These are phyloP conservation scores for Solanum boliviense DNA, from an alignment of 257 asterid genomes.

Conservation along the genomic window DNA sequence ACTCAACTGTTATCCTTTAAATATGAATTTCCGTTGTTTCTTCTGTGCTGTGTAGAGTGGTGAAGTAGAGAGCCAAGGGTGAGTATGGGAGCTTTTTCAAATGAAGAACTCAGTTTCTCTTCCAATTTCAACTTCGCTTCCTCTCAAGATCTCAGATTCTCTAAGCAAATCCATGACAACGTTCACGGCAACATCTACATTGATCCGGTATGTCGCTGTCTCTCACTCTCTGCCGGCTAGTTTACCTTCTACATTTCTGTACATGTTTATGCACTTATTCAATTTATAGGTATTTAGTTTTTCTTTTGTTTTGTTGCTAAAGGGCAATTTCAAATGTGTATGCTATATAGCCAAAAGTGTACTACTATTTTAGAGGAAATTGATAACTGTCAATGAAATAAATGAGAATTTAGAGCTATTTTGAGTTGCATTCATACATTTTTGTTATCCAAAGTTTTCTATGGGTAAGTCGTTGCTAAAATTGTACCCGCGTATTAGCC, in stretches of 20 bases:
- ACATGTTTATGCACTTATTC: neutral
- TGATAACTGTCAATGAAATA: neutral
- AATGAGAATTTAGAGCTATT: neutral
- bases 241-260: neutral
- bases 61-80: neutral
- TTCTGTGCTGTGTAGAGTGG: conserved; percentile 4
- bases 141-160: conserved; percentile 45
- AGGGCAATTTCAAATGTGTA: neutral
- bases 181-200: conserved; percentile 84
- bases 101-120: conserved; percentile 21
- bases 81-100: conserved; percentile 41
- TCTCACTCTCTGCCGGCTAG: neutral
- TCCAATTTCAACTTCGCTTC: conserved; percentile 22
- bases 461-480: neutral
- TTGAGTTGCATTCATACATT: neutral
- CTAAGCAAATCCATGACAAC: conserved; percentile 73
- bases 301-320: neutral
- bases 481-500: neutral
- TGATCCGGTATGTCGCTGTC: conserved; percentile 36
- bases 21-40: neutral
- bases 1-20: neutral
- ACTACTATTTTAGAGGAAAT: neutral
- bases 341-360: neutral
- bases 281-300: neutral
- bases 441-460: neutral